Conservation (phyloP, 345 rosid genomes). For the Moringa oleifera region DNA sequence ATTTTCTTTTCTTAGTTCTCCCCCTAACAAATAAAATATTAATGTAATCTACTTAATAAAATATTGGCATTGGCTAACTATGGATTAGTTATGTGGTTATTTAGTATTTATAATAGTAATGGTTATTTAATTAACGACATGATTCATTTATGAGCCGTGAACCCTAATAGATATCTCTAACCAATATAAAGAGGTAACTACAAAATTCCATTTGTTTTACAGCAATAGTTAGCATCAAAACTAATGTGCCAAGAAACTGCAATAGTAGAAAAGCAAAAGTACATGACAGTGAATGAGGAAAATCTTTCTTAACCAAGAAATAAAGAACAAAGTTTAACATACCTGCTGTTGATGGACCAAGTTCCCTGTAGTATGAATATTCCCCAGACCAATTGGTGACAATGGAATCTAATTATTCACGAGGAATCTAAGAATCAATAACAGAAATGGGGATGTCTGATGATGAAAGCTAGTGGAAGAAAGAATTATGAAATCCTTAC, state of each 20-base stretch:
- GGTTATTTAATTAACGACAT: too few species aligned
- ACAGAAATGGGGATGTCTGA: background rate
- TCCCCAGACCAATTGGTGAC: background rate
- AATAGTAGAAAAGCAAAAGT: too few species aligned
- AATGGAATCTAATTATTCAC: constrained; percentile 25
- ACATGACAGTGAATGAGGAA: background rate
- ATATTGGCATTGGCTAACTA: too few species aligned
- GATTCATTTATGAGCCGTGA: too few species aligned
- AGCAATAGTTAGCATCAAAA: background rate
- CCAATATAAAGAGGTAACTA: background rate
- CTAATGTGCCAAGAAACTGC: too few species aligned
- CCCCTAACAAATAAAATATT: too few species aligned
- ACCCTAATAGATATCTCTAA: too few species aligned
- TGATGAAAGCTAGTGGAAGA: background rate
- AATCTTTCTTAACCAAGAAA: background rate
- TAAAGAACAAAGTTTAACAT: background rate
- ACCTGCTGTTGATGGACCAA: background rate
- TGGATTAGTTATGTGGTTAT: too few species aligned
- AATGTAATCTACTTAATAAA: too few species aligned
- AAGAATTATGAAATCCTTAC: constrained; percentile 25
- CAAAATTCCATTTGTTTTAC: background rate
- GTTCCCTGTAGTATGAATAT: background rate
- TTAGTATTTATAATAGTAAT: too few species aligned
- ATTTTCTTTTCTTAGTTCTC: too few species aligned
- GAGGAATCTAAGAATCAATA: background rate